Percentiles rank a stretch among this genome's conserved stretches.
Conservation (phyloP, 2,329 filamentous ascomycete genomes). For the Juglanconis juglandina region DNA sequence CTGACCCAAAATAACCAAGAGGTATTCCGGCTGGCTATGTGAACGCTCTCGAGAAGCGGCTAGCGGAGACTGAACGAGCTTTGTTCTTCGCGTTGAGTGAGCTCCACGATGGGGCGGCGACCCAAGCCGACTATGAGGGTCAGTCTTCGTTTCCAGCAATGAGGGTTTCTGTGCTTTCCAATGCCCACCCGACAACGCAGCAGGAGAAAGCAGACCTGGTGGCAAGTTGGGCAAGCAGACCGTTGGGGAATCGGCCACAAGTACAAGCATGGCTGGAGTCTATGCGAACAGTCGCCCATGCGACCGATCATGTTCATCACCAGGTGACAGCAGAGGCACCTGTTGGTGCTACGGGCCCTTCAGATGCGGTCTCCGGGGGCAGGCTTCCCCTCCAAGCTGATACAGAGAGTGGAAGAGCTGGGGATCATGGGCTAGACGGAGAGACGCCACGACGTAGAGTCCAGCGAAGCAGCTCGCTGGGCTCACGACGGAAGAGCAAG, state of each 20-base stretch:
- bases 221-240: background rate
- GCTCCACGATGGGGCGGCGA: slow-evolving; percentile 18
- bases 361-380: background rate
- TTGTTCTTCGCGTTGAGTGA: slow-evolving; percentile 20
- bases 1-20: background rate
- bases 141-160: background rate
- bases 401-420: background rate
- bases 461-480: background rate
- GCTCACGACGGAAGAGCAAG: background rate
- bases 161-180: background rate
- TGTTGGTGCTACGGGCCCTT: background rate
- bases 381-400: background rate
- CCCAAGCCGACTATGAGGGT: slow-evolving; percentile 31
- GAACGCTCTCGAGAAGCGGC: slow-evolving; percentile 18
- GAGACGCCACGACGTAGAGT: background rate
- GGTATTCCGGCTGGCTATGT: slow-evolving; percentile 21
- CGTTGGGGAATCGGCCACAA: background rate
- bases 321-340: background rate
- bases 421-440: background rate
- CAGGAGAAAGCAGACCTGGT: slow-evolving; percentile 11
- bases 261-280: slow-evolving; percentile 10
- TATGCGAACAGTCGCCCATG: background rate
- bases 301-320: background rate
- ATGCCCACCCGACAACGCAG: slow-evolving; percentile 4
- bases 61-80: slow-evolving; percentile 20